Evolutionary conservation across 352 stramenopile genomes (phyloP), one percentile per base, ranked within the genome.

Genomic region (Pythium rishiriense): DNA sequence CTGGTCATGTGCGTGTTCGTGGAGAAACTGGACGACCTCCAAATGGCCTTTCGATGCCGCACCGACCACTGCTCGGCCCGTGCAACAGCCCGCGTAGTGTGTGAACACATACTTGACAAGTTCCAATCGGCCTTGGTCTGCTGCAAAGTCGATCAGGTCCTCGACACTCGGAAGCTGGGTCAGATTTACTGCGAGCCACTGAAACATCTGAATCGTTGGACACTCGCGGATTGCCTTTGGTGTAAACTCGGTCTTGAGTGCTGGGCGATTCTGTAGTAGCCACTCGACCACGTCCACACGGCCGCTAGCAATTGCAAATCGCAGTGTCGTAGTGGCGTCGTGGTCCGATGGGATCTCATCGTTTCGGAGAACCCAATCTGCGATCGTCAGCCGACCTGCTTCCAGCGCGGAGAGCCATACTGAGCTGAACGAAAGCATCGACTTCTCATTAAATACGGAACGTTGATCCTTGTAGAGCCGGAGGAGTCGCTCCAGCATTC

Each of bases 31-130:
- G 11, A 70, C 64, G 15, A 70, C 42, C 7, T 14, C 29, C 4
- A 70, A 19, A 31, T 70, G 56, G 35, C 50, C 64, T 11, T 61
- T 29, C 4, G 42, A 37, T 12, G 64, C 64, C 2, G 55, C 64
- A 15, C 35, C n/a, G 43, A 51, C 56, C 25, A 70, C 65, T 1
- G 64, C 57, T 12, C 29, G 55, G 10, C 28, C 46, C 10, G 55
- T 35, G 28, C 55, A 62, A 21, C 31, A 5, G 19, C n/a, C 42
- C 17, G 10, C 15, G 14, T 25, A 22, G 29, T 62, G 45, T 3
- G 2, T 6, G 55, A 37, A 25, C n/a, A 62, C 24, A 45, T 54
- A 62, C 55, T 47, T 17, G 5, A 62, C 42, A 8, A 62, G 29
- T 6, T 35, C 43, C 19, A 62, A 29, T 22, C 28, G 42, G 5